Evolutionary conservation across 345 rosid species (phyloP).

Genomic region (Arabis alpina): DNA sequence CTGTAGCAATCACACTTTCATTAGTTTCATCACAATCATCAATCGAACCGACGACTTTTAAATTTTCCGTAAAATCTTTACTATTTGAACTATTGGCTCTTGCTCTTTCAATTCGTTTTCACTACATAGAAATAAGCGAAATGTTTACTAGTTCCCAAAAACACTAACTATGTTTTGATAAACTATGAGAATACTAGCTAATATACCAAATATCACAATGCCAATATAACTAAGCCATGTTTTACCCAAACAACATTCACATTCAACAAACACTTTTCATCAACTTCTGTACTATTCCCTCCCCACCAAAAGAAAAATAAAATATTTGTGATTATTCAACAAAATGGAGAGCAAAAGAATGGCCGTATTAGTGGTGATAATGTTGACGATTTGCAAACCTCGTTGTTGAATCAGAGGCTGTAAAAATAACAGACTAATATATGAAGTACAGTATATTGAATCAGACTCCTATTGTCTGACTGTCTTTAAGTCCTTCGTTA

Average conservation of each 20-base stretch:
- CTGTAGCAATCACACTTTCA: no score
- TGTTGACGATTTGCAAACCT: slow-evolving; percentile 13
- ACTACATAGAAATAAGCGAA: no score
- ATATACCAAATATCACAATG: neutral
- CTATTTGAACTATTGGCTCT: no score
- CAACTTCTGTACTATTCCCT: neutral
- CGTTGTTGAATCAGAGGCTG: neutral
- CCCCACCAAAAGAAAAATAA: neutral
- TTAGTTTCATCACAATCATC: no score
- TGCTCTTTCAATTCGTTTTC: no score
- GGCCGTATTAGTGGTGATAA: neutral
- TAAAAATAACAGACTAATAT: neutral
- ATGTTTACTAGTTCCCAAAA: no score
- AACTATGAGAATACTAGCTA: neutral
- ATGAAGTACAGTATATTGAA: no score
- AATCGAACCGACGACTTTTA: no score
- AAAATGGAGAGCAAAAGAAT: slow-evolving; percentile 23
- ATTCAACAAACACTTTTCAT: neutral
- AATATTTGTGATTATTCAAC: neutral
- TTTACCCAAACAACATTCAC: neutral
- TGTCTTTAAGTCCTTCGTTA: no score
- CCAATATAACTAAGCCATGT: neutral
- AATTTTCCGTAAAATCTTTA: no score
- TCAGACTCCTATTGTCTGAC: no score
- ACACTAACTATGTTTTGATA: no score